phyloP scores from a whole-genome alignment of 441 rosid species.

The Biscutella laevigata region DNA sequence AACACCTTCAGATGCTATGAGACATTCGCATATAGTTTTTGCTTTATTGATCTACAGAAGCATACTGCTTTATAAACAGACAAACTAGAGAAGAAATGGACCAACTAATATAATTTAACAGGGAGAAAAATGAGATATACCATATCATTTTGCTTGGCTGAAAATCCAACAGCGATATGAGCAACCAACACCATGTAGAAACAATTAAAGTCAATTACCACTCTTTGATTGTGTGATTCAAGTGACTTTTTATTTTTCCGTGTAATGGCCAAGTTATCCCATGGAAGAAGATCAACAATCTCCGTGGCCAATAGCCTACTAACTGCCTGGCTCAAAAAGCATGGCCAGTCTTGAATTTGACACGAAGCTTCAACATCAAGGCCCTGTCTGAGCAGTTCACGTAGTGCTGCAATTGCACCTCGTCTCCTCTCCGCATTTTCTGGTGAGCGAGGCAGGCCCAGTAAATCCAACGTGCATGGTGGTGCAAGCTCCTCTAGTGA shows the following conservation, averaged over 20 bases:
- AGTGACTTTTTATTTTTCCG: constrained; percentile 85
- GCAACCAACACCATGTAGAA: constrained; percentile 66
- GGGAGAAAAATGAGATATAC: constrained; percentile 32
- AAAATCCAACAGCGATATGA: constrained; percentile 84
- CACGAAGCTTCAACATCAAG: constrained; percentile 78
- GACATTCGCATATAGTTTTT: constrained; percentile 62
- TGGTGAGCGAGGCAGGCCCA: constrained; percentile 67
- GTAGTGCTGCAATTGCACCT: constrained; percentile 85
- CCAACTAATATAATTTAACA: constrained; percentile 12
- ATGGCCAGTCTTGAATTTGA: constrained; percentile 85
- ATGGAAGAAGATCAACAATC: constrained; percentile 80
- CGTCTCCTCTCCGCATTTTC: constrained; percentile 77
- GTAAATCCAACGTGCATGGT: constrained; percentile 88
- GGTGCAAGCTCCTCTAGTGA: constrained; percentile 98
- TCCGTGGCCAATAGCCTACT: constrained; percentile 67
- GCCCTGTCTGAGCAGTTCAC: constrained; percentile 82
- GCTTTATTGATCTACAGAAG: constrained; percentile 65
- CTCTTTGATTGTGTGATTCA: constrained; percentile 89
- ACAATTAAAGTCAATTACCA: constrained; percentile 65
- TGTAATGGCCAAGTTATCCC: constrained; percentile 62
- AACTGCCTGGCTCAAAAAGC: constrained; percentile 69
- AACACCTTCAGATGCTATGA: constrained; percentile 67
- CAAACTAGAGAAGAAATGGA: constrained; percentile 10
- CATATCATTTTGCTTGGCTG: constrained; percentile 63
- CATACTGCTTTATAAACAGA: constrained; percentile 14